Conservation (phyloP, 1,284 basidiomycete genomes). For the Golubevia pallescens region DNA sequence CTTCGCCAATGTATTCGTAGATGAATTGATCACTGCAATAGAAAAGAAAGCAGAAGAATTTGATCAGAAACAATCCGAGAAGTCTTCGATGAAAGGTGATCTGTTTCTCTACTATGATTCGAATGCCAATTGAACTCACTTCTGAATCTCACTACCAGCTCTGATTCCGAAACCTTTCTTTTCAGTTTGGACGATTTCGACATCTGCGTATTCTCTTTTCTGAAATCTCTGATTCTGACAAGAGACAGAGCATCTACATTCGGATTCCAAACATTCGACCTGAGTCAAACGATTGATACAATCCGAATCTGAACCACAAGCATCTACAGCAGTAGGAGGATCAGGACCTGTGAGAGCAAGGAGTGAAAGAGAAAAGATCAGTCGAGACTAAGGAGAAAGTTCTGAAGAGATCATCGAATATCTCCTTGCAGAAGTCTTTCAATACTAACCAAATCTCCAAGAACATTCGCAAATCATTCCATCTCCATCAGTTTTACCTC, state of each 20-base stretch:
- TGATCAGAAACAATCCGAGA: conserved; percentile 4
- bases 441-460: conserved; percentile 19
- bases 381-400: not conserved
- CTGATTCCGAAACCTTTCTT: conserved; percentile 94
- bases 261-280: conserved; percentile 87
- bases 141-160: conserved; percentile 74
- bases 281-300: conserved; percentile 98
- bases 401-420: not conserved
- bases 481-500: conserved; percentile 10
- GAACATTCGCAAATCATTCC: conserved; percentile 53
- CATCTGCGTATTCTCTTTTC: conserved; percentile 79
- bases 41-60: not conserved
- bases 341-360: conserved; percentile 16
- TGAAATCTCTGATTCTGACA: conserved; percentile 97
- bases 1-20: conserved; percentile 98
- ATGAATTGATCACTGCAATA: conserved; percentile 78
- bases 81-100: not conserved
- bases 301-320: conserved; percentile 86
- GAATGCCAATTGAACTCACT: conserved; percentile 69
- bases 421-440: not conserved
- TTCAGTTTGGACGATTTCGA: conserved; percentile 90
- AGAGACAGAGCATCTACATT: conserved; percentile 80
- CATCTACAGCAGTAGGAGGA: conserved; percentile 51
- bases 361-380: too few species aligned
- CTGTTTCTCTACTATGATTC: not conserved